Evolutionary conservation across 164 flowering plant genomes (phyloP), one percentile per base, ranked within the genome.

Genomic region (Hamamelis virginiana): DNA sequence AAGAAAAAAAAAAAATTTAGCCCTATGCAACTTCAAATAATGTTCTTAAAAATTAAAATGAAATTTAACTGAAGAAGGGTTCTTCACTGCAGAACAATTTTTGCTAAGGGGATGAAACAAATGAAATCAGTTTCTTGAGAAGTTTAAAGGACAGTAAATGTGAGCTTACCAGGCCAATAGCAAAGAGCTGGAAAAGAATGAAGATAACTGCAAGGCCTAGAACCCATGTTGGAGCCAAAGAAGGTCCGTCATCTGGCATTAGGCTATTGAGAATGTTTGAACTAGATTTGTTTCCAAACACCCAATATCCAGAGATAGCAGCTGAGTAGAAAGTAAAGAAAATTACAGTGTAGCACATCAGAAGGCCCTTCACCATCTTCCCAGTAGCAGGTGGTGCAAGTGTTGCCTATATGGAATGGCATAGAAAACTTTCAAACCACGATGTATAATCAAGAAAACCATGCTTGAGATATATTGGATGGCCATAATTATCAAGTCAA

Each of bases 371-470:
- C 47, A 91, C 64, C 97, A 95, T 92, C 83, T 95, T 92, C 67
- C 99, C 99, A 1, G 92, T 80, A 0, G 88, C 97, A 41, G 99
- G 99, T 57, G 97, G 99, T 57, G 99, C 99, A 69, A 95, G 75
- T 68, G 99, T 95, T 19, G 99, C 99, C 99, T 95, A 80, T n/a
- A 69, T n/a, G 15, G 21, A n/a, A 74, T 33, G 41, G 56, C 48
- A 74, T 25, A 11, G 18, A 4, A 43, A 19, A 27, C n/a, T 25
- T 19, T 47, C 43, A 53, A 11, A 5, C 13, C 50, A 62, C 33
- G 16, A 61, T 52, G 59, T 53, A 62, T 4, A 52, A 14, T 25
- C 28, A 59, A 16, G 25, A 15, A 38, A 53, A 19, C 43, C 50
- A 63, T 27, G 15, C 66, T 45, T 13, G 58, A 18, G 43, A 25